phyloP scores from a whole-genome alignment of 352 stramenopile genomes.

The Plasmopara muralis region DNA sequence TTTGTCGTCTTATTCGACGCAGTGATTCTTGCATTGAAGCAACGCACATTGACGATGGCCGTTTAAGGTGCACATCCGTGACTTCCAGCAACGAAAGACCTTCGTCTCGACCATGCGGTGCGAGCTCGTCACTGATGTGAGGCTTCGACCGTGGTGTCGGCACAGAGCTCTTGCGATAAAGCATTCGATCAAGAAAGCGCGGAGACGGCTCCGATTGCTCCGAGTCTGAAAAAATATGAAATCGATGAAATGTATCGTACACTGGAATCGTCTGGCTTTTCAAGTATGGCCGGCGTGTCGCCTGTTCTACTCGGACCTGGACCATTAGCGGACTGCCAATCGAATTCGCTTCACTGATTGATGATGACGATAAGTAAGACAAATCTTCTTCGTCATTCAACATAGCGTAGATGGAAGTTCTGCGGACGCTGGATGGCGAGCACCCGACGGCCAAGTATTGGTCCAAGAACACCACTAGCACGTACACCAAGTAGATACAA shows the following conservation, averaged over 20 bases:
- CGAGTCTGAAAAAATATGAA: constrained; percentile 37
- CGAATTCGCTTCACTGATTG: constrained; percentile 21
- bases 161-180: constrained; percentile 51
- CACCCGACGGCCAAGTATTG: constrained; percentile 28
- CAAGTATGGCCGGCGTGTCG: constrained; percentile 20
- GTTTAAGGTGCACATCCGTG: constrained; percentile 42
- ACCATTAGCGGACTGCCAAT: constrained; percentile 6
- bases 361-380: constrained; percentile 25
- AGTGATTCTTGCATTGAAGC: constrained; percentile 37
- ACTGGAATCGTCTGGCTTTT: constrained; percentile 29
- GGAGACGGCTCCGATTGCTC: constrained; percentile 54
- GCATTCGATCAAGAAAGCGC: constrained; percentile 19
- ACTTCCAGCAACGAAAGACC: constrained; percentile 49
- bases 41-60: constrained; percentile 52
- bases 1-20: constrained; percentile 27
- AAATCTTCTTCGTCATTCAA: constrained; percentile 33
- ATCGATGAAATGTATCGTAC: constrained; percentile 26
- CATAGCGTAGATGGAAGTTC: constrained; percentile 15
- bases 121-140: constrained; percentile 21
- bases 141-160: constrained; percentile 45
- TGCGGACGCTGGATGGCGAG: constrained; percentile 15
- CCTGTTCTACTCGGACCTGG: constrained; percentile 4
- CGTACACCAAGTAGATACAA: constrained; percentile 61
- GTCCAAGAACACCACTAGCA: constrained; percentile 55
- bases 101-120: constrained; percentile 21